Conservation (phyloP, 306 rosid genomes). For the Quercus glauca region DNA sequence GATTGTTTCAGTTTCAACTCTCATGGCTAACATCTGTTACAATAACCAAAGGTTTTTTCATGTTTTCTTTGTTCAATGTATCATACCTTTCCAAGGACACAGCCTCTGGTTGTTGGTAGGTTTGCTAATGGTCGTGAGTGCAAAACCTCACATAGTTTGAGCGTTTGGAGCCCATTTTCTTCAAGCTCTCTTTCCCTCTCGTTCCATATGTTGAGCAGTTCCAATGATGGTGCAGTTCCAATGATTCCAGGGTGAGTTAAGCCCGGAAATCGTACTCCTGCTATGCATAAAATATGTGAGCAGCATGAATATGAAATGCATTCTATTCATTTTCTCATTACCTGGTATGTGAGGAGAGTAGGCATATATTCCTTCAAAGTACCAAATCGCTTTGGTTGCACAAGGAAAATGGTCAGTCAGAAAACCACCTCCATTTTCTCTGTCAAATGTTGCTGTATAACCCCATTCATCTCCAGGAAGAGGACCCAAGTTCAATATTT, state of each 20-base stretch:
- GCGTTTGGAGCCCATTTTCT: constrained; percentile 56
- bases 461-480: constrained; percentile 97
- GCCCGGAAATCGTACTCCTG: constrained; percentile 93
- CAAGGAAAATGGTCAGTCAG: constrained; percentile 84
- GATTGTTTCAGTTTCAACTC: neutral
- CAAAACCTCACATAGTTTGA: constrained; percentile 79
- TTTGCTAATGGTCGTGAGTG: constrained; percentile 87
- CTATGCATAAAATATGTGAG: constrained; percentile 8
- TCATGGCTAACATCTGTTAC: neutral
- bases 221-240: constrained; percentile 90
- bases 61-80: neutral
- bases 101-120: constrained; percentile 65
- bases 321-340: constrained; percentile 16
- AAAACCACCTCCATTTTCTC: constrained; percentile 95
- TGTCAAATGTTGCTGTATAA: constrained; percentile 80
- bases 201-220: constrained; percentile 83
- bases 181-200: constrained; percentile 64
- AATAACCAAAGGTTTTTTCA: neutral
- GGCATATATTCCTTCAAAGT: constrained; percentile 88
- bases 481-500: constrained; percentile 91
- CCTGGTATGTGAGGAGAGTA: constrained; percentile 97
- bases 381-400: constrained; percentile 91
- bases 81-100: constrained; percentile 75
- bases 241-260: constrained; percentile 85
- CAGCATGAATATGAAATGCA: neutral